Base-by-base conservation (phyloP, 2,329 filamentous ascomycete genomes). In the Aspergillus oerlinghausenensis region DNA sequence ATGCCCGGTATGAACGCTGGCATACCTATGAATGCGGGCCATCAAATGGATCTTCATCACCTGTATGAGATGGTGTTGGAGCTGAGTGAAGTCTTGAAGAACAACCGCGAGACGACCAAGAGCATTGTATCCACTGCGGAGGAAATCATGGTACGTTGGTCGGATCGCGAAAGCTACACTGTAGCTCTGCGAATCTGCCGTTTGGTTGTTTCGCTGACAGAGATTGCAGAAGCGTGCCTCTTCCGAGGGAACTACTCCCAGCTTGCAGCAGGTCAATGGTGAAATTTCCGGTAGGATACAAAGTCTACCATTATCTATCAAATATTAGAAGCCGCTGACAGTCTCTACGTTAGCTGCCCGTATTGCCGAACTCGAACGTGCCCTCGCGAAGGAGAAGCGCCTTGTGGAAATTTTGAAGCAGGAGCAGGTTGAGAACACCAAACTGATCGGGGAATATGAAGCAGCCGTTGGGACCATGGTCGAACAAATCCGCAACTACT, bases 21-120 rank as follows among this genome's bases (percentile, higher is more conserved):
- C 32, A 68, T 77, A 57, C 72, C 76, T 1, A 74, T 77, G 70
- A 77, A 77, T 58, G 78, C 78, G 8, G 79, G 79, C 10, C 79
- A 80, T 54, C 77, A 80, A 66, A 79, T 80, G 75, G 79, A 81
- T 60, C 68, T 81, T 50, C 78, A 80, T 59, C 75, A 79, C 54
- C 69, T 81, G 2, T 80, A 78, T 56, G 75, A 79, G 38, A 79
- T 79, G 72, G 76, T 81, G 28, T 64, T 78, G 53, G 79, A 81
- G 57, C 64, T 81, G 59, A 79, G 78, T 50, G 75, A 78, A 17
- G 74, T 80, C 1, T 65, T 81, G 52, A 76, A 77, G 61, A 76
- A 76, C 55, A 81, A 81, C 56, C 75, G 79, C 17, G 79, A 80
- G 58, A 74, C 76, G 60, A 80, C 79, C 50, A 77, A 75, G 52